phyloP scores from a whole-genome alignment of 2,329 filamentous ascomycete species.

The Nemania serpens region DNA sequence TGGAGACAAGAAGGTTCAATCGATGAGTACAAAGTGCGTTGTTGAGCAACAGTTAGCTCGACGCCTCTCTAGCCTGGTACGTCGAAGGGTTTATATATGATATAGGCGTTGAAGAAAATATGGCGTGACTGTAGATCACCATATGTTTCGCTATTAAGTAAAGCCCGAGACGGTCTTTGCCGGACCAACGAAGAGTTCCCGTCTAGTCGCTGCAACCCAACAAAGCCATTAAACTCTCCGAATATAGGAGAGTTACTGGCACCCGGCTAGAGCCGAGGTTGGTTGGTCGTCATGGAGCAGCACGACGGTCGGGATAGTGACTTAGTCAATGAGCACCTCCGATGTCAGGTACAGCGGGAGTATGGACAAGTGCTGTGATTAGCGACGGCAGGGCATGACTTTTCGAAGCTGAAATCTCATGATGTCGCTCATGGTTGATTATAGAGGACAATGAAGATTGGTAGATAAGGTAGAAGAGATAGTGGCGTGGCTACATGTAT shows the following conservation, averaged over 20 bases:
- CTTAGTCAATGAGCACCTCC: background rate
- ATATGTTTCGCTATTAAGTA: slow-evolving; percentile 6
- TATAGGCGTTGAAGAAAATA: slow-evolving; percentile 1
- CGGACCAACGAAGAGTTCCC: slow-evolving; percentile 1
- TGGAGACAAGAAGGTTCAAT: slow-evolving; percentile 7
- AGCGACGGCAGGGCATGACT: background rate
- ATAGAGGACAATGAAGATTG: too few relatives aligned
- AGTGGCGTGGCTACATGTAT: slow-evolving; percentile 1
- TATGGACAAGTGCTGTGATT: too few relatives aligned
- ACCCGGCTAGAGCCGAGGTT: too few relatives aligned
- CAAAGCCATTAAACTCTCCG: background rate
- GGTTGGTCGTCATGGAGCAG: background rate
- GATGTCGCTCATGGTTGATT: background rate
- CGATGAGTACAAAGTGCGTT: slow-evolving; percentile 28
- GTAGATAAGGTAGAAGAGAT: background rate
- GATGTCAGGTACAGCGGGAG: background rate
- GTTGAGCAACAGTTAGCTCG: slow-evolving; percentile 14
- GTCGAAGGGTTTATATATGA: slow-evolving; percentile 18
- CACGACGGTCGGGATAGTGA: too few relatives aligned
- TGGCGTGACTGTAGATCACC: slow-evolving; percentile 23
- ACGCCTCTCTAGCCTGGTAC: background rate
- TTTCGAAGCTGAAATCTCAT: background rate
- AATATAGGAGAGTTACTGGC: background rate
- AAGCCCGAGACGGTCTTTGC: slow-evolving; percentile 15
- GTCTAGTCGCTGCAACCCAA: background rate